Base-by-base conservation (phyloP, 148 eudicot genomes). In the Diospyros kaki region DNA sequence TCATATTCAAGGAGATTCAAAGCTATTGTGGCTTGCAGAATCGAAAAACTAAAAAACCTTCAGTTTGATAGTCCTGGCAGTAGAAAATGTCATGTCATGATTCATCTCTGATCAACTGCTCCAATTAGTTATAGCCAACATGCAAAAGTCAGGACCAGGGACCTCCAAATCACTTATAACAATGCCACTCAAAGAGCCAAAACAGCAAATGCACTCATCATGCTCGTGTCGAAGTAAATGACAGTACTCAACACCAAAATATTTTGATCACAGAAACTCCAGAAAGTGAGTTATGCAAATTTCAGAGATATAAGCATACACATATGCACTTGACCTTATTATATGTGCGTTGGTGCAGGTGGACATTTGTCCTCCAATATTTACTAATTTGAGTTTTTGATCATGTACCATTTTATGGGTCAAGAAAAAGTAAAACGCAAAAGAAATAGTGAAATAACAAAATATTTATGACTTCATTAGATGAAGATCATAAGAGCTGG, bases 161-260 rank as follows among this genome's bases (percentile, higher is more conserved):
- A 45, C 81, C 81, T 50, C 71, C 76, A 58, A 80, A 75, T 75
- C 75, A 70, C 52, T 64, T 44, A 76, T 17, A 58, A 69, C 40
- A 69, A 17, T 44, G 44, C 38, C 68, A 59, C 41, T 76, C 14
- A 68, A 44, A 40, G 46, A 54, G 58, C 59, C 39, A 58, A 71
- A 38, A 60, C 50, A 75, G 11, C 50, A 71, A 66, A 46, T 10
- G 59, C 42, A 63, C 38, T 50, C 46, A 71, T 50, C 83, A 64
- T 13, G 68, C 40, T 67, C 58, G 50, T 44, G 52, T 13, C 1
- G 41, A 69, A 56, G n/a, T 3, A 8, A 73, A 1, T 3, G 18
- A 46, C 42, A 61, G 9, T 43, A 17, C 52, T 71, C 64, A 43
- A 15, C 68, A 41, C n/a, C 68, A 51, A 62, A 46, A 48, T 17